Evolutionary conservation across 345 rosid species (phyloP).

Genomic region (Lumnitzera littorea): DNA sequence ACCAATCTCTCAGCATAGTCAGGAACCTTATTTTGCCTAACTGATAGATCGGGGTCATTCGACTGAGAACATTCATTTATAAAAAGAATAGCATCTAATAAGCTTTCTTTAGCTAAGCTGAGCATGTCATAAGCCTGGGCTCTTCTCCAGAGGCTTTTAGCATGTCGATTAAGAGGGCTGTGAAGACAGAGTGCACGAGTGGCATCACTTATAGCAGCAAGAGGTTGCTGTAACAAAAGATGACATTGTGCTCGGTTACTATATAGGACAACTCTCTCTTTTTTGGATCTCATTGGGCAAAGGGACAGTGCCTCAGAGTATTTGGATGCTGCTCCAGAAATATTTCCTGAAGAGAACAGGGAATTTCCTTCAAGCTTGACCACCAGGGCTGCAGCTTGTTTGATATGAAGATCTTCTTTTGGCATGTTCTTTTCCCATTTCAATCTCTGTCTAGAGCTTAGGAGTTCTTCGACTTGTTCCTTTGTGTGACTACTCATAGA

Average conservation of each 20-base stretch:
- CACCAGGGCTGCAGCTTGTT: conserved; percentile 89
- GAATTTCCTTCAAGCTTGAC: conserved; percentile 99
- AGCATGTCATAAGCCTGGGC: conserved; percentile 98
- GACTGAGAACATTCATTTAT: conserved; percentile 97
- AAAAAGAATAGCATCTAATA: conserved; percentile 93
- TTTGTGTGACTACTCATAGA: conserved; percentile 45
- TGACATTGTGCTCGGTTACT: conserved; percentile 97
- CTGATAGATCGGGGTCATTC: conserved; percentile 82
- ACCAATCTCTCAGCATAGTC: conserved; percentile 95
- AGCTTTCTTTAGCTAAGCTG: conserved; percentile 86
- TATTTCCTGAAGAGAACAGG: conserved; percentile 88
- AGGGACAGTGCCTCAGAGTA: conserved; percentile 87
- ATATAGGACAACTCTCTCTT: conserved; percentile 90
- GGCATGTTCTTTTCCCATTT: conserved; percentile 94
- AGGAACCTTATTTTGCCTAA: conserved; percentile 96
- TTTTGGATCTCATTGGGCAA: conserved; percentile 93
- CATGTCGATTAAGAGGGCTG: conserved; percentile 83
- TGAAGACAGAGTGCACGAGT: conserved; percentile 86
- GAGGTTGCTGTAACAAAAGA: conserved; percentile 87
- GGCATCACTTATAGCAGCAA: conserved; percentile 89
- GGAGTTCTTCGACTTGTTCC: conserved; percentile 66
- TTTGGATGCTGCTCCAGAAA: conserved; percentile 78
- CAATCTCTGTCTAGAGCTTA: conserved; percentile 61
- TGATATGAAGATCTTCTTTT: conserved; percentile 97
- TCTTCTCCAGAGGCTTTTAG: conserved; percentile 97